Evolutionary conservation across 345 rosid genomes (phyloP).

Genomic region (Firmiana major): DNA sequence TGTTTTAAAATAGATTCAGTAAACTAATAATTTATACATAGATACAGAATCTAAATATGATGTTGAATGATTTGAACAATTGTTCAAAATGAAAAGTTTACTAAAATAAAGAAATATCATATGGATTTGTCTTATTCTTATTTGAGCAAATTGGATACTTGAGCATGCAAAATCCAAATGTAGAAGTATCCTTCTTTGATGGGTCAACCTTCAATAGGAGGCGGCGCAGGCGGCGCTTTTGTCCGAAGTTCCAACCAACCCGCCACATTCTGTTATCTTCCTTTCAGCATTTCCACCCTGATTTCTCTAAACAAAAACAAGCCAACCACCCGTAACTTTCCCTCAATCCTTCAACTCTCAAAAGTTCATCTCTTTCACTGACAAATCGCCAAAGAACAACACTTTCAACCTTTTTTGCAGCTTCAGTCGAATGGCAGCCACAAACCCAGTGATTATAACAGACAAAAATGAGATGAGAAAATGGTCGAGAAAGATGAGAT

Average conservation of each 20-base stretch:
- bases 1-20: no score
- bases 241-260: neutral
- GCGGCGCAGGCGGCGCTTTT: neutral
- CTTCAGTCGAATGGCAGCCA: conserved; percentile 16
- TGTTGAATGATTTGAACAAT: no score
- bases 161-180: no score
- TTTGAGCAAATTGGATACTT: no score
- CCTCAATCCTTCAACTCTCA: neutral
- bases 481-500: conserved; percentile 66
- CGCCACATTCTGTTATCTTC: neutral
- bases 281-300: neutral
- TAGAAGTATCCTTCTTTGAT: neutral
- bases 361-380: neutral
- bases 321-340: neutral
- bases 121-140: no score
- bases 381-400: neutral
- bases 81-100: no score
- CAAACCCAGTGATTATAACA: conserved; percentile 43
- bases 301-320: neutral
- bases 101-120: no score
- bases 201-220: neutral
- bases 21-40: no score
- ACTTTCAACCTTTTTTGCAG: neutral
- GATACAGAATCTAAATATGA: no score
- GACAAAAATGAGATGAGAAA: conserved; percentile 65